phyloP scores from a whole-genome alignment of 2,329 filamentous ascomycete species.

The Arachnopeziza araneosa region DNA sequence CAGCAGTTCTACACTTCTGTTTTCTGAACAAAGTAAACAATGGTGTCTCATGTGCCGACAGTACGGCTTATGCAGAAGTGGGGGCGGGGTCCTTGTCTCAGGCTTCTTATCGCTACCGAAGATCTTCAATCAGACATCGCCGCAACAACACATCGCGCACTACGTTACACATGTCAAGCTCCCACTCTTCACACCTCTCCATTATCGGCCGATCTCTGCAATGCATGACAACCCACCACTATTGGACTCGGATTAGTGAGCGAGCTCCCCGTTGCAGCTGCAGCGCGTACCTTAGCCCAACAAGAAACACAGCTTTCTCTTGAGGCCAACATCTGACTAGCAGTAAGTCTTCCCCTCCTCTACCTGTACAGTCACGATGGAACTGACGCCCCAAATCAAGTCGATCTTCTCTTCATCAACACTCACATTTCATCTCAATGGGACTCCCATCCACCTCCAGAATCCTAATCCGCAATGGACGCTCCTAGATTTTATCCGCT shows the following conservation, averaged over 20 bases:
- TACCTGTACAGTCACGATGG: constrained; percentile 7
- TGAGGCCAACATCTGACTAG: neutral
- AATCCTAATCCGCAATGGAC: constrained; percentile 89
- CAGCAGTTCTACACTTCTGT: neutral
- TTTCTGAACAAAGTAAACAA: neutral
- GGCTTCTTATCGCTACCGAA: neutral
- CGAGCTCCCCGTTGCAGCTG: neutral
- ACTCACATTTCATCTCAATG: constrained; percentile 86
- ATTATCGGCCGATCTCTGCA: neutral
- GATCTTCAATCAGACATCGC: neutral
- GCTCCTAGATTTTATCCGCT: constrained; percentile 86
- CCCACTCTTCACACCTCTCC: neutral
- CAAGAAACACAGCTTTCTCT: neutral
- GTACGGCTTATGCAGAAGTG: neutral
- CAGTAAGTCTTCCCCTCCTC: neutral
- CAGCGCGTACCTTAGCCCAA: neutral
- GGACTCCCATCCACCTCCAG: constrained; percentile 77
- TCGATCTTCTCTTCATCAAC: constrained; percentile 29
- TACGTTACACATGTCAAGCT: neutral
- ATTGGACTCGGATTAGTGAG: neutral
- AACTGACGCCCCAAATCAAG: constrained; percentile 17
- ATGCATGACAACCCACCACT: neutral
- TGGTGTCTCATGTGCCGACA: too few relatives aligned
- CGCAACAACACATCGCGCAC: neutral
- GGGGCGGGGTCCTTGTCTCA: neutral